Conservation (phyloP, 495 filamentous ascomycete species). For the Xylaria venustula region DNA sequence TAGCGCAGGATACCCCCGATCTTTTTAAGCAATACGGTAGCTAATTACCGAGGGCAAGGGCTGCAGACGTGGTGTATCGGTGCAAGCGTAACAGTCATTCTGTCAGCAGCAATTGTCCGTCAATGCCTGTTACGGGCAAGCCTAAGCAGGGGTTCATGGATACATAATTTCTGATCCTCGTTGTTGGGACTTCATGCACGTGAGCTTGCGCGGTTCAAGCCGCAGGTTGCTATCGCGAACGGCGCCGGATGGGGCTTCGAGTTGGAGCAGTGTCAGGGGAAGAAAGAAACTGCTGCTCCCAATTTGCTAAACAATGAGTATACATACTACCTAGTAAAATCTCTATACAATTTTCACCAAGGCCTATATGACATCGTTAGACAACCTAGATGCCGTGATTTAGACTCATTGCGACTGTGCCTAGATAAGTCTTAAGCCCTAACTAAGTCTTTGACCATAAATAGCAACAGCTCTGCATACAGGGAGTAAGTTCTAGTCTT, state of each 20-base stretch:
- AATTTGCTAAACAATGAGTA: no score
- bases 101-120: neutral
- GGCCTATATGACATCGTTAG: no score
- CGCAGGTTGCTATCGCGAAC: constrained; percentile 2
- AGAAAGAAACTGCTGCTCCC: neutral
- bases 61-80: neutral
- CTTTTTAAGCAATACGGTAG: neutral
- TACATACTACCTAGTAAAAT: no score
- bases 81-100: neutral
- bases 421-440: no score
- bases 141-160: constrained; percentile 2
- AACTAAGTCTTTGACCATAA: no score
- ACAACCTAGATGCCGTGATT: no score
- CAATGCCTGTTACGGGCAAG: neutral
- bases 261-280: constrained; percentile 1
- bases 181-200: constrained; percentile 3
- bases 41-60: neutral
- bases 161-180: constrained; percentile 5
- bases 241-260: neutral
- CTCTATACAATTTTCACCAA: no score
- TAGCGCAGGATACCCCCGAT: neutral
- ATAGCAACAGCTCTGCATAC: no score
- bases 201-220: neutral
- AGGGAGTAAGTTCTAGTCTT: no score
- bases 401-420: no score